Evolutionary conservation across 352 stramenopile species (phyloP).

Genomic region (Phytophthora chlamydospora): DNA sequence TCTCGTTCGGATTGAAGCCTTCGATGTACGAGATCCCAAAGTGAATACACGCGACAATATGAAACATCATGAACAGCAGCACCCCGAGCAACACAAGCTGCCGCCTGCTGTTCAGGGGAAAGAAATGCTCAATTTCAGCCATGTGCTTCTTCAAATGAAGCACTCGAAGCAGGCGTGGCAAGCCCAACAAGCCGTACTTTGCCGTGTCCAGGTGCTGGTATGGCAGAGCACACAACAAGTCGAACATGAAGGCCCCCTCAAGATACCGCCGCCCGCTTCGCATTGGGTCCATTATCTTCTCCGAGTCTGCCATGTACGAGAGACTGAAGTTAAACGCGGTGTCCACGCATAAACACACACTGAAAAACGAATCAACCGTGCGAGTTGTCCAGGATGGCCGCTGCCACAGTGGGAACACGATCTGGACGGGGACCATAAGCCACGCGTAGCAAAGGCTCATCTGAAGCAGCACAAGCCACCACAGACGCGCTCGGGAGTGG

Average conservation of each 20-base stretch:
- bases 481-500: conserved; percentile 48
- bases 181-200: conserved; percentile 34
- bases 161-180: conserved; percentile 44
- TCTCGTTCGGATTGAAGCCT: conserved; percentile 29
- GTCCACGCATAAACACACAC: conserved; percentile 41
- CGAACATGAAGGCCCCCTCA: conserved; percentile 38
- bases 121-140: conserved; percentile 47
- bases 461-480: conserved; percentile 55
- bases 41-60: conserved; percentile 51
- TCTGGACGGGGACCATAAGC: conserved; percentile 55
- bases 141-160: conserved; percentile 38
- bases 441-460: conserved; percentile 50
- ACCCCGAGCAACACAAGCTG: conserved; percentile 47
- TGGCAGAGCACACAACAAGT: conserved; percentile 49
- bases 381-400: conserved; percentile 38
- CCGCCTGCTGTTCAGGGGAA: conserved; percentile 48
- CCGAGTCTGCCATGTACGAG: conserved; percentile 48
- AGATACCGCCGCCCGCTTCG: conserved; percentile 48
- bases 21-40: conserved; percentile 41
- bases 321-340: conserved; percentile 66
- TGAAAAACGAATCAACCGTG: conserved; percentile 37
- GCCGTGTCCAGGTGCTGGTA: conserved; percentile 34
- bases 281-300: conserved; percentile 59
- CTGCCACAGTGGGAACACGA: conserved; percentile 57
- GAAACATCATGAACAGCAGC: conserved; percentile 51